These are phyloP conservation scores for Lippia alba DNA, from an alignment of 305 asterid genomes.

Conservation along the genomic window DNA sequence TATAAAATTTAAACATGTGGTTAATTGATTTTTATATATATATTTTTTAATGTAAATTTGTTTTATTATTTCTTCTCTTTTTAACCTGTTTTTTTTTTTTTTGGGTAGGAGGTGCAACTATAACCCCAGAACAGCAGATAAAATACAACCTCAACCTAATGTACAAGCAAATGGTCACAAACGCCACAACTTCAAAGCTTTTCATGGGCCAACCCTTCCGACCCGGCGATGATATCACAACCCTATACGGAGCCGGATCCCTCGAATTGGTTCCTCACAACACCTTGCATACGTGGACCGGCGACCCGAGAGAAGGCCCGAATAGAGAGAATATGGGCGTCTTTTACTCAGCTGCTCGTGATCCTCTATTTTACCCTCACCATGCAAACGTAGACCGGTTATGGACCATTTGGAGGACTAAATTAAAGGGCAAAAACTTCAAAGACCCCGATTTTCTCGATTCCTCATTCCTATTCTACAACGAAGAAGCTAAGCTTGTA, in stretches of 20 bases:
- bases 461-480: conserved; percentile 3
- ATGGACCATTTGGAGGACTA: background rate
- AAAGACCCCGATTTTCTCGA: conserved; percentile 15
- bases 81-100: no score
- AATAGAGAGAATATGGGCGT: background rate
- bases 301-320: background rate
- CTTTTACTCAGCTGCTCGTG: conserved; percentile 15
- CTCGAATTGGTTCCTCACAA: conserved; percentile 1
- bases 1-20: no score
- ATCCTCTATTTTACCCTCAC: conserved; percentile 3
- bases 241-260: background rate
- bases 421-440: background rate
- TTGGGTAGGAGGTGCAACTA: background rate
- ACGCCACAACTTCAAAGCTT: background rate
- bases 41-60: no score
- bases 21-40: no score
- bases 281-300: background rate
- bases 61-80: no score
- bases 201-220: background rate
- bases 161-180: background rate
- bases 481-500: background rate
- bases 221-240: background rate
- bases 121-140: background rate
- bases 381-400: conserved; percentile 14
- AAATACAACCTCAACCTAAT: background rate